Base-by-base conservation (phyloP, 2,329 filamentous ascomycete genomes). In the Cladosporium oxysporum region DNA sequence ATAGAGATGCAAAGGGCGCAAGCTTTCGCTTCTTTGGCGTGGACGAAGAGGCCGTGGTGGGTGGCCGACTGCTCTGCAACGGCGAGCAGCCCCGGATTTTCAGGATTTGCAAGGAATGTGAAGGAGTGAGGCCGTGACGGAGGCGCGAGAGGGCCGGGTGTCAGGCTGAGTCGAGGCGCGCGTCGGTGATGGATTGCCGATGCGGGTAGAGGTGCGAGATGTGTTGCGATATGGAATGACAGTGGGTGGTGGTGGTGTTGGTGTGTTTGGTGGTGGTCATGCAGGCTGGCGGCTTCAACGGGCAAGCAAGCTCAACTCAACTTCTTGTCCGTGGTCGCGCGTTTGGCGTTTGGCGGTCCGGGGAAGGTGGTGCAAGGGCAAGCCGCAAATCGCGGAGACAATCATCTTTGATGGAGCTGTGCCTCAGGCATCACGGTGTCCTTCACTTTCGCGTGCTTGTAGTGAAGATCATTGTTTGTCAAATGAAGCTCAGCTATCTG, bases 1-100 rank as follows among this genome's bases (percentile, higher is more conserved):
- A 63, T 57, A 57, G 16, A 23, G 61, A 63, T 57, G 61, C 72
- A 67, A 76, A 72, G 58, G 75, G 73, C 71, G 75, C 78, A 69
- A 80, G 78, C 79, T 80, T 82, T 69, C 80, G 79, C 76, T 82
- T 82, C 78, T 82, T 82, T 44, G 63, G 55, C 57, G 63, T 65
- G 57, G 35, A 65, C 61, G 61, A 63, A 52, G 61, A 57, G 29
- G 61, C 61, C 61, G 61, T 63, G 50, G 61, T 47, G 61, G 29
- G 61, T 37, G 61, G 61, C 61, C 26, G 60, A 63, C 61, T 63
- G 61, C 61, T 63, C 61, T 63, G 26, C 61, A 63, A 63, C 61
- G 61, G 61, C 61, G 61, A 63, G 61, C 61, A 63, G 61, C 61
- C 61, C 61, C 61, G 61, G 61, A 63, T 57, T 63, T 47, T 37